phyloP scores from a whole-genome alignment of 495 filamentous ascomycete species.

The Trichoderma asperelloides region DNA sequence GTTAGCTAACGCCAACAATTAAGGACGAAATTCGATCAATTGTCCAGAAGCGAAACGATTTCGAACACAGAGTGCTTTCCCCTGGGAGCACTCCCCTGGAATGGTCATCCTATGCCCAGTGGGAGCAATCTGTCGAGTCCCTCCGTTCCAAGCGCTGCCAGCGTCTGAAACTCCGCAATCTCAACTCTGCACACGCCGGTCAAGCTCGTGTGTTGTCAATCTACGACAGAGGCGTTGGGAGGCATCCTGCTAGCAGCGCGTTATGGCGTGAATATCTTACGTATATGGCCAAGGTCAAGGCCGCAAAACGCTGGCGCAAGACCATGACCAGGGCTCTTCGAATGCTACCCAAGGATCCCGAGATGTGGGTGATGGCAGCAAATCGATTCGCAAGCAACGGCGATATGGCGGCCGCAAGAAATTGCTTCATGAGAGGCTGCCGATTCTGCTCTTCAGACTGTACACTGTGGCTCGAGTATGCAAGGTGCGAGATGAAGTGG shows the following conservation, averaged over 20 bases:
- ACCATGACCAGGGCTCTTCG: conserved; percentile 70
- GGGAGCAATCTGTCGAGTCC: conserved; percentile 81
- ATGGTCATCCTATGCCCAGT: conserved; percentile 78
- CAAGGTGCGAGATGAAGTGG: conserved; percentile 86
- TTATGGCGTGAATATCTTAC: conserved; percentile 93
- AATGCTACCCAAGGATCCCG: conserved; percentile 73
- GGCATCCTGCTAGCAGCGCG: conserved; percentile 70
- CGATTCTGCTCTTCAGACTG: conserved; percentile 71
- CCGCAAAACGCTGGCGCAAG: conserved; percentile 68
- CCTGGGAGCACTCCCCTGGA: conserved; percentile 65
- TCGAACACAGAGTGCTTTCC: conserved; percentile 82
- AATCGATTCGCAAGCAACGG: conserved; percentile 63
- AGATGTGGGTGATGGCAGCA: conserved; percentile 84
- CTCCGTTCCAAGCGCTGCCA: conserved; percentile 75
- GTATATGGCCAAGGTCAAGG: conserved; percentile 65
- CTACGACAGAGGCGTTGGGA: conserved; percentile 76
- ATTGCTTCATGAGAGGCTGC: conserved; percentile 79
- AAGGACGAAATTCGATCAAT: conserved; percentile 84
- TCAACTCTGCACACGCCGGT: conserved; percentile 49
- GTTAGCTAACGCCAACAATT: neutral
- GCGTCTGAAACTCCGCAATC: conserved; percentile 61
- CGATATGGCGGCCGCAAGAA: conserved; percentile 74
- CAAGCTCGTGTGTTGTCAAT: conserved; percentile 80
- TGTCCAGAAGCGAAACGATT: conserved; percentile 80
- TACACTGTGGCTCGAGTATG: conserved; percentile 80